Evolutionary conservation across 495 filamentous ascomycete genomes (phyloP), one percentile per base, ranked within the genome.

Genomic region (Penicillium antarcticum): DNA sequence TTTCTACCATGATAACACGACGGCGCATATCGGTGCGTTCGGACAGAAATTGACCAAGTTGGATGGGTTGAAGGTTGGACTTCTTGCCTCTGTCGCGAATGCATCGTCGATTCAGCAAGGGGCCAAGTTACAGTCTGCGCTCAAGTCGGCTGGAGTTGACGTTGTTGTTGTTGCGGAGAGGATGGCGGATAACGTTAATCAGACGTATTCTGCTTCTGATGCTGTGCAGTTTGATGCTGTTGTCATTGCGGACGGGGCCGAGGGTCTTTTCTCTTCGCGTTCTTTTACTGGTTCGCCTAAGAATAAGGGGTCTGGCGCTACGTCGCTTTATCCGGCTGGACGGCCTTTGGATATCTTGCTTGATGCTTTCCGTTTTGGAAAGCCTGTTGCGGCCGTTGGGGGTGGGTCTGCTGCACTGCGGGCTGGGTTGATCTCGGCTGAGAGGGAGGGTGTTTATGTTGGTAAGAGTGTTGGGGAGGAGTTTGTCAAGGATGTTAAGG

Each of bases 151-250:
- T 13, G 78, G 78, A 5, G 73, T 89, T 0, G 71, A 80, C 42
- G 74, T 81, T 6, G 70, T 81, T 5, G 70, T 90, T 39, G 81
- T 92, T 1, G 85, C 74, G 0, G 87, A 91, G 71, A 62, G 54
- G 4, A 69, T 90, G 0, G 64, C 57, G 2, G 51, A 68, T 8
- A 81, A 79, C 9, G 76, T 88, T 31, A 76, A 86, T 55, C 80
- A 82, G 67, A 89, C 87, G 1, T 92, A 91, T 65, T 80, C 81
- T 18, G 78, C 75, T 4, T 77, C 87, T 2, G 86, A 90, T 55
- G 87, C 87, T 0, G 83, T 82, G 1, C 76, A 76, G 19, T 92
- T 89, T 53, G 88, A 92, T 60, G 87, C 80, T 23, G 67, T 92
- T 4, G 67, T 91, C 14, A 69, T 87, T 13, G 77, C 73, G 0